A percentile compares a stretch with the other conserved stretches of the same genome.
phyloP scores from a whole-genome alignment of 2,329 filamentous ascomycete genomes.

The Fusarium lateritium region DNA sequence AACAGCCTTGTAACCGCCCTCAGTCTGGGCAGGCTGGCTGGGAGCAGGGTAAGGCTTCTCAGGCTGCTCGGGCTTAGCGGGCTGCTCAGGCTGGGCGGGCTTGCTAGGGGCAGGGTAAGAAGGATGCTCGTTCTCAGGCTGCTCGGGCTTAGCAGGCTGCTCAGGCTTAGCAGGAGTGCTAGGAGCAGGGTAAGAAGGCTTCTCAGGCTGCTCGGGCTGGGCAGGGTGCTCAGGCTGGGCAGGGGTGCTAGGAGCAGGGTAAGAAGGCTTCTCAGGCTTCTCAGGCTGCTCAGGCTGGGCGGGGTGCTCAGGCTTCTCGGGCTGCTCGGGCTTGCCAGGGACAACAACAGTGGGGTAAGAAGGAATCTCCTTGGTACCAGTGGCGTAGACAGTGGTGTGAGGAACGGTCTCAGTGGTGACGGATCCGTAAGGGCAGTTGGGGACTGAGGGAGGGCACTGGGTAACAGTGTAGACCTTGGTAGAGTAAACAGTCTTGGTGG shows the following conservation, averaged over 20 bases:
- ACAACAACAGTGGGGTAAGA: conserved; percentile 35
- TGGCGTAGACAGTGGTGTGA: conserved; percentile 33
- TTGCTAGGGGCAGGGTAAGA: not conserved
- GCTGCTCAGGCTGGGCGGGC: conserved; percentile 19
- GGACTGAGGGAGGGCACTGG: conserved; percentile 49
- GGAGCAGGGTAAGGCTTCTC: conserved; percentile 29
- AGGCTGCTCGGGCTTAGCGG: conserved; percentile 8
- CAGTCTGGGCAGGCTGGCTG: conserved; percentile 23
- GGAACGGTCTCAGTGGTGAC: conserved; percentile 47
- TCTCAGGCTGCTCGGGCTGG: conserved; percentile 5
- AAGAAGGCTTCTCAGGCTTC: conserved; percentile 22
- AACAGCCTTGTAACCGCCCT: conserved; percentile 23
- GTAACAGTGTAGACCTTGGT: conserved; percentile 55
- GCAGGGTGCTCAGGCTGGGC: conserved; percentile 17
- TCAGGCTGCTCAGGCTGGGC: conserved; percentile 12
- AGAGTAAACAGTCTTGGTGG: conserved; percentile 51
- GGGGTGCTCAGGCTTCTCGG: conserved; percentile 1
- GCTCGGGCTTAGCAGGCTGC: conserved; percentile 19
- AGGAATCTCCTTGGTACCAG: conserved; percentile 40
- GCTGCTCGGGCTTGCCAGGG: conserved; percentile 25
- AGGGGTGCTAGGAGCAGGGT: conserved; percentile 12
- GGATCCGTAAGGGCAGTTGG: conserved; percentile 52
- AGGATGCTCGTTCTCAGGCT: not conserved
- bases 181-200: not conserved
- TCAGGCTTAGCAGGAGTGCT: conserved; percentile 20